Evolutionary conservation across 2,329 filamentous ascomycete species (phyloP), one percentile per base, ranked within the genome.

Genomic region (Diaporthe velutina): DNA sequence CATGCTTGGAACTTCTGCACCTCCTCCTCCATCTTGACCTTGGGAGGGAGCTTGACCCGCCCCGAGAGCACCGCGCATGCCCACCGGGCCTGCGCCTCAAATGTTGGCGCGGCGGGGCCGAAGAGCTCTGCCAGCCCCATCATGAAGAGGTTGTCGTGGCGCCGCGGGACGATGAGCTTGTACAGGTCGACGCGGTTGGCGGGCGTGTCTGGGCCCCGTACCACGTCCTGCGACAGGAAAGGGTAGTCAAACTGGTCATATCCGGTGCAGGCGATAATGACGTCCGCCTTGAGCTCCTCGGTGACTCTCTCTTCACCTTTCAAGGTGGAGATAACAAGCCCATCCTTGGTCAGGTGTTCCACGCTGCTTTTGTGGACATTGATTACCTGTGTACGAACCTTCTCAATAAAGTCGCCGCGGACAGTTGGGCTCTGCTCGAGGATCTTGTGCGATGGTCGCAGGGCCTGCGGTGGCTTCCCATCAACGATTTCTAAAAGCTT

Each of bases 81-180:
- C 76, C 82, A 81, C 48, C 83, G 81, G 22, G 82, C 80, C 77
- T 83, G 82, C 2, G 81, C 80, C 73, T 85, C 83, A 30, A 77
- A 77, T 4, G 81, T 77, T 2, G 83, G 81, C n/a, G 79, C 73
- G 9, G 80, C 75, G 12, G 83, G 79, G 0, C 84, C 83, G 13
- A 79, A 68, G 10, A 80, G 75, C 74, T 84, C 82, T 52, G 80
- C 66, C 42, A 80, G 79, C 13, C 83, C 81, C 58, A 83, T 76
- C 25, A 84, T 77, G 75, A 81, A 85, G 15, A 85, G 77, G 74
- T 81, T 82, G 19, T 73, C 73, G 72, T 82, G 80, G 22, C 77
- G 76, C 2, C 81, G 81, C 15, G 83, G 77, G 25, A 80, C 78
- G 50, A 82, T 75, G 19, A 81, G 54, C 73, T 82, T 81, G 77